Conservation (phyloP, 768 basidiomycete genomes). For the Chlorophyllum brunneum region DNA sequence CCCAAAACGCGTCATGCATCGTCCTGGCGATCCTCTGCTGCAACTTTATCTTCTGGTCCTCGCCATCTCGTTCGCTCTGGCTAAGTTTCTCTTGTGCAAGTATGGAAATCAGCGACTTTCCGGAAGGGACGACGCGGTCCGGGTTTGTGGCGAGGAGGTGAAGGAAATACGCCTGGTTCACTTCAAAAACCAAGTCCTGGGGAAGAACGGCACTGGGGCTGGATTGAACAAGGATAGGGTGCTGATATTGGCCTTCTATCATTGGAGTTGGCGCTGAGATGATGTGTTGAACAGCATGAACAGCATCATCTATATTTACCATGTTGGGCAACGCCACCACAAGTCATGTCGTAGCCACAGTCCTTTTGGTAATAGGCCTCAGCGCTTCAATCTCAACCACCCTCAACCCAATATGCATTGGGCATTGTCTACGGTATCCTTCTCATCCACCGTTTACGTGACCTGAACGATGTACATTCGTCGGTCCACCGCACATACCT, state of each 20-base stretch:
- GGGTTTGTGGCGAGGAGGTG: constrained; percentile 67
- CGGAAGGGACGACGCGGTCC: constrained; percentile 56
- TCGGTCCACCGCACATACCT: no score
- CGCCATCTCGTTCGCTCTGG: constrained; percentile 23
- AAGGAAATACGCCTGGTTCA: constrained; percentile 63
- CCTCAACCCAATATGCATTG: no score
- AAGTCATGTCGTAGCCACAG: no score
- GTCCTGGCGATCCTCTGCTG: constrained; percentile 42
- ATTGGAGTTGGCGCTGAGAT: neutral
- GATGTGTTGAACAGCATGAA: neutral
- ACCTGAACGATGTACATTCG: no score
- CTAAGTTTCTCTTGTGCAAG: constrained; percentile 27
- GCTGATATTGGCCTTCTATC: neutral
- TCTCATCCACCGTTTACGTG: no score
- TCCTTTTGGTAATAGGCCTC: no score
- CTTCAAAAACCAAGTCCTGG: constrained; percentile 47
- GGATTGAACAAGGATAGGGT: constrained; percentile 13
- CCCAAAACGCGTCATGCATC: constrained; percentile 70
- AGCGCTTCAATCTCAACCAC: no score
- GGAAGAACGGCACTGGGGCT: constrained; percentile 33
- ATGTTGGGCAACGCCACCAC: neutral
- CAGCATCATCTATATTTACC: neutral
- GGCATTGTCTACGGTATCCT: no score
- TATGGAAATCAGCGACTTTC: constrained; percentile 69
- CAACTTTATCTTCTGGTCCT: constrained; percentile 10